phyloP scores from a whole-genome alignment of 2,329 filamentous ascomycete species.

The Pseudocercospora pini-densiflorae region DNA sequence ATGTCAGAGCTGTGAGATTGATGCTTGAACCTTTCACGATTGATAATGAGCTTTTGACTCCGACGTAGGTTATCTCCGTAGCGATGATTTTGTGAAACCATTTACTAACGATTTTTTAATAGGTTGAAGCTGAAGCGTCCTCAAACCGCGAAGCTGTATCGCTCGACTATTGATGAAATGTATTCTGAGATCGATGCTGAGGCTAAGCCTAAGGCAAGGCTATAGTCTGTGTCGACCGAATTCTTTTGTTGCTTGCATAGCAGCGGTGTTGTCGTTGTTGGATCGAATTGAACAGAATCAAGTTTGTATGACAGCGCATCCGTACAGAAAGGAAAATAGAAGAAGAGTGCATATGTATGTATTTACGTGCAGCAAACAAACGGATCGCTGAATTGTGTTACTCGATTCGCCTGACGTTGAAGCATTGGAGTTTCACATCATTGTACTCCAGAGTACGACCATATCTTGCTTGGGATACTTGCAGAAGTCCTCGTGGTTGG shows the following conservation, averaged over 20 bases:
- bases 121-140: slow-evolving; percentile 75
- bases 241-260: not conserved
- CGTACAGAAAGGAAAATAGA: not conserved
- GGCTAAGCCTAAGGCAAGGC: slow-evolving; percentile 50
- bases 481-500: no score
- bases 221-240: slow-evolving; percentile 44
- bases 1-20: slow-evolving; percentile 73
- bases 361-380: not conserved
- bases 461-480: no score
- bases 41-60: slow-evolving; percentile 87
- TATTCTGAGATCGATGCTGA: slow-evolving; percentile 60
- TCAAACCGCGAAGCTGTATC: slow-evolving; percentile 66
- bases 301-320: not conserved
- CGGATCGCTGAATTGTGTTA: not conserved
- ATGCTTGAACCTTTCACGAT: slow-evolving; percentile 89
- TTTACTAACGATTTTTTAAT: not conserved
- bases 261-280: not conserved
- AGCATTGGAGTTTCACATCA: not conserved
- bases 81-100: not conserved
- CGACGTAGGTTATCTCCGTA: slow-evolving; percentile 70
- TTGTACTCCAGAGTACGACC: no score
- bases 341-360: not conserved
- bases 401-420: not conserved
- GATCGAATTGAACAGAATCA: not conserved
- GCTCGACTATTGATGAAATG: slow-evolving; percentile 61